phyloP scores from a whole-genome alignment of 2,329 filamentous ascomycete species.

The Colletotrichum paranaense region DNA sequence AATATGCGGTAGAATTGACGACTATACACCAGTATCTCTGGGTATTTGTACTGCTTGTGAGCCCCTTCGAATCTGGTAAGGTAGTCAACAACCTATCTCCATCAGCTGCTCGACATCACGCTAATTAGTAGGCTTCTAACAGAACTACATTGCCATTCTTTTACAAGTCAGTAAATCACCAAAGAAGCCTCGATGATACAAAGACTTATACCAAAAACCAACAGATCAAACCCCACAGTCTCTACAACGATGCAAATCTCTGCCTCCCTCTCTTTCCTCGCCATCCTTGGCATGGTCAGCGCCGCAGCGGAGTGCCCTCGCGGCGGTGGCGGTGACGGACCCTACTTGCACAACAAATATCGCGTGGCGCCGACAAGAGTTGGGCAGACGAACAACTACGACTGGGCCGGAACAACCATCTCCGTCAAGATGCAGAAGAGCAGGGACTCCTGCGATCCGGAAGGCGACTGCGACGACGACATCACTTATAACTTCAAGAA shows the following conservation, averaged over 20 bases:
- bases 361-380: neutral
- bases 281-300: neutral
- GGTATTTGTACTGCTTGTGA: neutral
- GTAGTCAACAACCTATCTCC: neutral
- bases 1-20: neutral
- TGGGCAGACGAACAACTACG: neutral
- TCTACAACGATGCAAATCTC: neutral
- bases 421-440: slow-evolving; percentile 10
- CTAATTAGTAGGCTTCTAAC: neutral
- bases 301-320: neutral
- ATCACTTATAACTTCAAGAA: slow-evolving; percentile 15
- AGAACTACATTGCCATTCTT: neutral
- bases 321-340: neutral
- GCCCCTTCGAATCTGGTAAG: neutral
- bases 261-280: neutral
- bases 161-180: neutral
- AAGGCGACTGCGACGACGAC: neutral
- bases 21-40: neutral
- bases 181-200: neutral
- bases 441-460: neutral
- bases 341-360: neutral
- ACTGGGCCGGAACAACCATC: neutral
- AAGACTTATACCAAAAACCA: neutral
- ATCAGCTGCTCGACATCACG: neutral
- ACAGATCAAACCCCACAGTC: no score